These are phyloP conservation scores for Lachancea sp. DNA, from an alignment of 805 yeast species.

Conservation along the genomic window DNA sequence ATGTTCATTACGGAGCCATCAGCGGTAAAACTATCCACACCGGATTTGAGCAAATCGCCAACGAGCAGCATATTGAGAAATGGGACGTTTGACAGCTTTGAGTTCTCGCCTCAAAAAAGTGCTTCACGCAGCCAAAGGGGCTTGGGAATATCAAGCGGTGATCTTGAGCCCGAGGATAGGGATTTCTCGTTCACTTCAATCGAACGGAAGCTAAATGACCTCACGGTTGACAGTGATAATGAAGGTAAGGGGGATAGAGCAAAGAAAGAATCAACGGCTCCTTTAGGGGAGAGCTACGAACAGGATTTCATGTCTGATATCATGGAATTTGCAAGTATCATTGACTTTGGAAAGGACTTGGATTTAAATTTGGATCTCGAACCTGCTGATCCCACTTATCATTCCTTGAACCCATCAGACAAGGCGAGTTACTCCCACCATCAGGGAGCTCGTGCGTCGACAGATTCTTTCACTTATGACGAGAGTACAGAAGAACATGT, in stretches of 20 bases:
- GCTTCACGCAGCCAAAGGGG: background rate
- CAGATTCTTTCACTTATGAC: constrained; percentile 5
- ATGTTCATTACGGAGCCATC: constrained; percentile 40
- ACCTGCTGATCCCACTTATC: constrained; percentile 7
- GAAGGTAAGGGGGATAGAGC: constrained; percentile 8
- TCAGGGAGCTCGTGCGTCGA: background rate
- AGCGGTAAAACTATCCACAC: constrained; percentile 28
- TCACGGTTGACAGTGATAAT: constrained; percentile 19
- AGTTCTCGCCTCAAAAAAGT: constrained; percentile 13
- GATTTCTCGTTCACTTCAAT: constrained; percentile 24
- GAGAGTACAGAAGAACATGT: background rate
- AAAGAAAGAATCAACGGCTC: background rate
- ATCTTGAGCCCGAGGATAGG: constrained; percentile 6
- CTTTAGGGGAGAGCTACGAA: constrained; percentile 11
- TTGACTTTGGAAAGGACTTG: constrained; percentile 41
- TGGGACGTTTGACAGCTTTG: constrained; percentile 29
- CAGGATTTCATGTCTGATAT: constrained; percentile 37
- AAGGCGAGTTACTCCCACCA: background rate
- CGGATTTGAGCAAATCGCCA: constrained; percentile 35
- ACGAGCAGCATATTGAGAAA: constrained; percentile 34
- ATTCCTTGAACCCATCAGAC: constrained; percentile 9
- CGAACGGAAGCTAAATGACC: constrained; percentile 24
- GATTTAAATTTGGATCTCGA: constrained; percentile 32
- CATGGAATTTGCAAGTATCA: constrained; percentile 41
- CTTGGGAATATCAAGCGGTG: background rate